A percentile compares a stretch with the other conserved stretches of the same genome.
Conservation (phyloP, 2,329 filamentous ascomycete genomes). For the Ilyonectria destructans region DNA sequence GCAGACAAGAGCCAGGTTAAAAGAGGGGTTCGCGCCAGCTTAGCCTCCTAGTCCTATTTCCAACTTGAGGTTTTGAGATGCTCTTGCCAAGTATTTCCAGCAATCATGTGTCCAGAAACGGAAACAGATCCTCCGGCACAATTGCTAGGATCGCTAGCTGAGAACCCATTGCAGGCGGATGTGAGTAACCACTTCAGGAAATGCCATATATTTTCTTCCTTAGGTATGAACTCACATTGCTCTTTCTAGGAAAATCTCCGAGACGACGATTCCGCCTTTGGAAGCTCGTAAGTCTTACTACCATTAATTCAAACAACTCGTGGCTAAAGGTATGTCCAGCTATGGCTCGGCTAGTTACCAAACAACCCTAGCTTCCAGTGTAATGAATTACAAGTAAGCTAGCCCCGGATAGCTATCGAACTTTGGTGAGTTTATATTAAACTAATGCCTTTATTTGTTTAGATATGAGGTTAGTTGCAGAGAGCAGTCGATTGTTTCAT, state of each 20-base stretch:
- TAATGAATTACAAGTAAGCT: conserved; percentile 10
- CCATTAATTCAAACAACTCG: neutral
- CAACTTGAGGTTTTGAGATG: neutral
- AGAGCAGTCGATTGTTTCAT: neutral
- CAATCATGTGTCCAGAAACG: neutral
- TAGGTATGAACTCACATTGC: neutral
- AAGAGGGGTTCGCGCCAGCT: neutral
- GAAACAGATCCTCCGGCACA: neutral
- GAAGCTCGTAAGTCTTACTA: neutral
- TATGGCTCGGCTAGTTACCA: neutral
- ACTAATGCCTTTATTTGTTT: neutral
- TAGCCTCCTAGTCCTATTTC: neutral
- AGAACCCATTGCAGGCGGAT: neutral
- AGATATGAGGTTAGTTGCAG: neutral
- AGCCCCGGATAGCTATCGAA: too few relatives aligned
- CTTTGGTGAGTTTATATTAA: neutral
- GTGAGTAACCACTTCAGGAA: neutral
- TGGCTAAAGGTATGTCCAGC: neutral
- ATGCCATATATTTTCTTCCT: neutral
- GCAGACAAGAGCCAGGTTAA: neutral
- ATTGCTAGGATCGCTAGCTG: neutral
- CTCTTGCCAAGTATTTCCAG: neutral
- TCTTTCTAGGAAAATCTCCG: neutral
- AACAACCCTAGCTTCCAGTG: neutral
- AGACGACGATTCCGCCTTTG: neutral